Base-by-base conservation (phyloP, 352 stramenopile genomes). In the Phytophthora melonis region DNA sequence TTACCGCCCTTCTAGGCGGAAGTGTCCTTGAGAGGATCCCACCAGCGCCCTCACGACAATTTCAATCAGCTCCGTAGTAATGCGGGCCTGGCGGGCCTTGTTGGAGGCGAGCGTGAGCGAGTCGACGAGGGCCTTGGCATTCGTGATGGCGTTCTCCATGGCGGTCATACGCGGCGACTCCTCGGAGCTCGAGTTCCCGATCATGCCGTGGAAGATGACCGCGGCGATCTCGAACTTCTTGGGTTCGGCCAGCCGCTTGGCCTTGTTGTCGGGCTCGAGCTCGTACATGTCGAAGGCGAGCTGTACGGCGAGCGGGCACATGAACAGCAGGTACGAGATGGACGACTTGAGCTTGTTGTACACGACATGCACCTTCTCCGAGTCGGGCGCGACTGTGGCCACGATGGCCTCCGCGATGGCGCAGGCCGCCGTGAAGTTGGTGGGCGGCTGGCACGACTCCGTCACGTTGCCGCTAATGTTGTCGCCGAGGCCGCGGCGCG, bases 91-190 rank as follows among this genome's bases (percentile, higher is more conserved):
- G 68, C 97, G 90, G 52, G 97, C 96, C 84, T 95, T 95, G 85
- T 96, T 96, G 87, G 95, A 96, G 69, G 87, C 74, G 70, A 95
- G 82, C 84, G 97, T 97, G 88, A 86, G 80, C 77, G 83, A 93
- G 72, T 97, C 95, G 82, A 99, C 99, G 85, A 99, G 94, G 55
- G 99, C 98, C 69, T 94, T 85, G 23, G 98, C 98, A 83, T 99
- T 99, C 81, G 98, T 99, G 41, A 95, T 98, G 52, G 98, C 97
- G 79, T 99, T 99, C 81, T 99, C 98, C 98, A 99, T 99, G 55
- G 98, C 98, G 72, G 97, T 97, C 98, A 99, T 99, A 80, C 98
- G 96, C 76, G 98, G 99, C 30, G 89, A 97, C 84, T 99, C 96
- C 86, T 99, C 98, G 58, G 94, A 97, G 66, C 97, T 98, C 72